Evolutionary conservation across 495 filamentous ascomycete genomes (phyloP).

Genomic region (Lindgomyces ingoldianus): DNA sequence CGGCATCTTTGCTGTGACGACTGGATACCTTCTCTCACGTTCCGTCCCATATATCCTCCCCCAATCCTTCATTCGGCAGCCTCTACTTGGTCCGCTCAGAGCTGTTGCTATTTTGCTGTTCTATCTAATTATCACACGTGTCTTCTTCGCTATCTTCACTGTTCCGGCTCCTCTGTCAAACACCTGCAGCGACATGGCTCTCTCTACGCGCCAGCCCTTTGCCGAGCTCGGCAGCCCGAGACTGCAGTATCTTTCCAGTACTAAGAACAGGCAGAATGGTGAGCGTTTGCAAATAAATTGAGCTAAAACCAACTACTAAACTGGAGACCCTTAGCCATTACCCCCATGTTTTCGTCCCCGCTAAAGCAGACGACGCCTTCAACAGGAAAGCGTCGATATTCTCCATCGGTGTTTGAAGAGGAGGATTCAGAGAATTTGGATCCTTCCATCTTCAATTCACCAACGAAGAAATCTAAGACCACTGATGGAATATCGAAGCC

Average conservation of each 20-base stretch:
- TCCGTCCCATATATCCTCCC: background rate
- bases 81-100: background rate
- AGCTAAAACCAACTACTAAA: slow-evolving; percentile 20
- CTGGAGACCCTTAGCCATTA: slow-evolving; percentile 12
- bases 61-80: background rate
- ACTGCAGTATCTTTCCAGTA: slow-evolving; percentile 53
- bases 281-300: slow-evolving; percentile 28
- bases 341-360: slow-evolving; percentile 28
- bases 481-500: slow-evolving; percentile 47
- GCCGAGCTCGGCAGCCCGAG: slow-evolving; percentile 45
- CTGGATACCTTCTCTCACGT: slow-evolving; percentile 1
- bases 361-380: slow-evolving; percentile 37
- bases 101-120: slow-evolving; percentile 3
- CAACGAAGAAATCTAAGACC: slow-evolving; percentile 68
- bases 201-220: slow-evolving; percentile 46
- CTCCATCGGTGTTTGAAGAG: slow-evolving; percentile 48
- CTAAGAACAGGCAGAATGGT: slow-evolving; percentile 62
- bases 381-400: slow-evolving; percentile 46
- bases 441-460: slow-evolving; percentile 60
- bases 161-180: no score
- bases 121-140: background rate
- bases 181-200: slow-evolving; percentile 41
- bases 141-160: no score
- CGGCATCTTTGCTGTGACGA: slow-evolving; percentile 22
- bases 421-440: slow-evolving; percentile 81